phyloP scores from a whole-genome alignment of 441 rosid genomes.

The Syzygium malaccense region DNA sequence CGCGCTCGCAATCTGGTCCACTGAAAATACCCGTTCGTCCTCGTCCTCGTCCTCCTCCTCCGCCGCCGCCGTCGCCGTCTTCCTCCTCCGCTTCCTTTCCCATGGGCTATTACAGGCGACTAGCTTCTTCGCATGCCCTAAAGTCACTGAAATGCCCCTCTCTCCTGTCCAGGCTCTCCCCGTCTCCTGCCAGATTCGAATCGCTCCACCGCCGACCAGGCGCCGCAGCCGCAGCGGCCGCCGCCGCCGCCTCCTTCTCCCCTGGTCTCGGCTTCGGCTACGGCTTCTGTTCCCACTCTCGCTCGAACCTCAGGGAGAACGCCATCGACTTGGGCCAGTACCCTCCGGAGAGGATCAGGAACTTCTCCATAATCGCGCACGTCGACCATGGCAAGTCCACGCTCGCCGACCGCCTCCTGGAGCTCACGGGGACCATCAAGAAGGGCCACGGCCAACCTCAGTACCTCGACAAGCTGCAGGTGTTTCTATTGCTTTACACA shows the following conservation, averaged over 20 bases:
- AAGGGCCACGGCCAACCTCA: slow-evolving; percentile 97
- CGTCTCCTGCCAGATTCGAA: background rate
- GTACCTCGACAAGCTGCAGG: slow-evolving; percentile 94
- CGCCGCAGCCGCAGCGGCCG: background rate
- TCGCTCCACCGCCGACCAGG: background rate
- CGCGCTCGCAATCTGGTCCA: background rate
- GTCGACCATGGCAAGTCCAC: slow-evolving; percentile 97
- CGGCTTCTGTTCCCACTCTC: slow-evolving; percentile 4
- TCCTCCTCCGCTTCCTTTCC: background rate
- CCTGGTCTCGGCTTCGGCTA: background rate
- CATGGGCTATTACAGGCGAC: background rate
- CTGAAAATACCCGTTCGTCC: background rate
- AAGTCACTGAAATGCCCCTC: background rate
- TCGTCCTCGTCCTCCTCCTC: background rate
- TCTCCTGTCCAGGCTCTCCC: background rate
- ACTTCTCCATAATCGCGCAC: slow-evolving; percentile 95
- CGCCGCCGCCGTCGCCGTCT: background rate
- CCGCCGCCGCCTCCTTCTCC: background rate
- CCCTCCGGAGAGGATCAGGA: slow-evolving; percentile 72
- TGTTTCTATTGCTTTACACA: slow-evolving; percentile 1
- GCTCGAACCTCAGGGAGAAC: background rate
- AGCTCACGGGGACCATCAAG: slow-evolving; percentile 91
- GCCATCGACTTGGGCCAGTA: slow-evolving; percentile 62
- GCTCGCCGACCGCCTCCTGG: slow-evolving; percentile 93
- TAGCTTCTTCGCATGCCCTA: background rate